Conservation (phyloP, 148 eudicot genomes). For the Euryodendron excelsum region DNA sequence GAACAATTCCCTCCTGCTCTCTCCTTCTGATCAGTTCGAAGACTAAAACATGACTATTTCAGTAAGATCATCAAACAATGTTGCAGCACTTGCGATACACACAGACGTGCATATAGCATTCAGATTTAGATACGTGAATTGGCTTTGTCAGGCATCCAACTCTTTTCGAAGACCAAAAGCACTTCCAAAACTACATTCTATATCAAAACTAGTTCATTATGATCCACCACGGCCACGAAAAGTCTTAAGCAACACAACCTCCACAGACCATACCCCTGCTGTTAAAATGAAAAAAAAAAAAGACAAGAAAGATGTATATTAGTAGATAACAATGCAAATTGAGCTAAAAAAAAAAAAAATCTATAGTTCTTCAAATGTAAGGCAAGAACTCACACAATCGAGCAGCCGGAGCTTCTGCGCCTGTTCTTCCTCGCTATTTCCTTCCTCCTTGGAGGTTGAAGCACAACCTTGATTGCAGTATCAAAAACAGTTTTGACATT, state of each 20-base stretch:
- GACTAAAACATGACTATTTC: not conserved
- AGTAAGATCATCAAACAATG: not conserved
- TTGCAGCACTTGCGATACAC: not conserved
- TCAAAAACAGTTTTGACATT: constrained; percentile 90
- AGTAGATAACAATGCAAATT: too few species aligned
- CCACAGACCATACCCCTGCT: constrained; percentile 84
- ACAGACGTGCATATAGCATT: too few species aligned
- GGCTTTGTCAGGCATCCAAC: not conserved
- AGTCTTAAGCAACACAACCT: constrained; percentile 55
- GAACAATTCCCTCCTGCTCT: too few species aligned
- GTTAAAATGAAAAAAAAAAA: not conserved
- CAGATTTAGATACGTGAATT: constrained; percentile 10
- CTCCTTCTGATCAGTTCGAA: too few species aligned
- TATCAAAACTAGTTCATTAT: not conserved
- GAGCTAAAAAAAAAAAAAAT: not conserved
- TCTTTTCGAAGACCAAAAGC: constrained; percentile 2
- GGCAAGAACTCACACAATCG: constrained; percentile 64
- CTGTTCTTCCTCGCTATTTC: constrained; percentile 59
- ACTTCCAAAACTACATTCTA: constrained; percentile 5
- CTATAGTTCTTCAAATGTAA: not conserved
- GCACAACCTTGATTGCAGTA: constrained; percentile 90
- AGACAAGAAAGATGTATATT: not conserved
- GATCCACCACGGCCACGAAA: constrained; percentile 14
- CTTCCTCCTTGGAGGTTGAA: constrained; percentile 93
- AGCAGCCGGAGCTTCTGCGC: constrained; percentile 64